A percentile compares a stretch with the other conserved stretches of the same genome.
These are phyloP conservation scores for Metarhizium robertsii DNA, from an alignment of 2,329 filamentous ascomycete genomes.

Conservation along the genomic window DNA sequence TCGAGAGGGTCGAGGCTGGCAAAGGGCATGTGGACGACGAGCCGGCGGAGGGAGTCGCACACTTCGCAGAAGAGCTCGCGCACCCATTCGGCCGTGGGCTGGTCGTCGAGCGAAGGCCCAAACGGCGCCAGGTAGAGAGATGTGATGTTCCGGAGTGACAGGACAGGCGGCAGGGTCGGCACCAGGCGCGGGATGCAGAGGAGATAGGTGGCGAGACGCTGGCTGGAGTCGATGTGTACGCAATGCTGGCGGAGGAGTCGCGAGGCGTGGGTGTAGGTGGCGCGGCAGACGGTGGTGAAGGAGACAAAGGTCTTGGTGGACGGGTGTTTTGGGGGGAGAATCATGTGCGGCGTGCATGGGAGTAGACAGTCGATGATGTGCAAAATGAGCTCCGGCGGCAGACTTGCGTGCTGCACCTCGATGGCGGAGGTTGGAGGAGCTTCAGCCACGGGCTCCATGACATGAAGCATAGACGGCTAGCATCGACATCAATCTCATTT, in stretches of 20 bases:
- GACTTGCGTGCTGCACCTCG: constrained; percentile 5
- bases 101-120: constrained; percentile 25
- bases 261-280: constrained; percentile 30
- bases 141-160: constrained; percentile 25
- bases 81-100: constrained; percentile 28
- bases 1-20: constrained; percentile 31
- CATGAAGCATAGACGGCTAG: neutral
- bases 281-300: constrained; percentile 32
- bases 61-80: constrained; percentile 33
- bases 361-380: constrained; percentile 25
- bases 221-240: constrained; percentile 31
- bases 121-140: constrained; percentile 33
- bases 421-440: neutral
- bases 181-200: constrained; percentile 23
- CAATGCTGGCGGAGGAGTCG: constrained; percentile 35
- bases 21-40: constrained; percentile 40
- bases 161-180: constrained; percentile 17
- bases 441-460: neutral
- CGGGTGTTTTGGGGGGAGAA: constrained; percentile 28
- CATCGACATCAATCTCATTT: neutral
- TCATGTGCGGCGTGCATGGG: constrained; percentile 18
- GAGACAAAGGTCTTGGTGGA: constrained; percentile 34
- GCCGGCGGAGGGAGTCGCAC: constrained; percentile 28
- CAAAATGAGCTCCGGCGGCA: constrained; percentile 26
- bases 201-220: constrained; percentile 24